A percentile compares a stretch with the other conserved stretches of the same genome.
Conservation (phyloP, 2,329 filamentous ascomycete genomes). For the Colletotrichum cordylinicola region DNA sequence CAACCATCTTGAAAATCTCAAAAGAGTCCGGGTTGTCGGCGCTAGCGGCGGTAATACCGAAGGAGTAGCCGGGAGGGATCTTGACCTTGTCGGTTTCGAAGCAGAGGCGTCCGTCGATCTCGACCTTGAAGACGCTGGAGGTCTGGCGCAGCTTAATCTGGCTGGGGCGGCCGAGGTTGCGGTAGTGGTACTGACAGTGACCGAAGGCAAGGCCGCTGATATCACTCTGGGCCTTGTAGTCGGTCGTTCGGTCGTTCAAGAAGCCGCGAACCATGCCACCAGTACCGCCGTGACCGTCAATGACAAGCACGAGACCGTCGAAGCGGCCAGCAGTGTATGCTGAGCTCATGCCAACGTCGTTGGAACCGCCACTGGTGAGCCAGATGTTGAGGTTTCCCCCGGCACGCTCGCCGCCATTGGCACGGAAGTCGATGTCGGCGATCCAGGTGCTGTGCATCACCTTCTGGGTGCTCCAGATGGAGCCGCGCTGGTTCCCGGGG, state of each 20-base stretch:
- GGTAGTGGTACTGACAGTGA: slow-evolving; percentile 88
- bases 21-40: slow-evolving; percentile 94
- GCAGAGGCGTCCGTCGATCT: slow-evolving; percentile 80
- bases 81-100: slow-evolving; percentile 83
- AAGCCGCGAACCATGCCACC: slow-evolving; percentile 89
- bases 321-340: slow-evolving; percentile 86
- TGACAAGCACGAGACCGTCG: slow-evolving; percentile 86
- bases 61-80: slow-evolving; percentile 81
- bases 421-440: slow-evolving; percentile 86
- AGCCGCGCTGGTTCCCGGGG: slow-evolving; percentile 84
- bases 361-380: slow-evolving; percentile 76
- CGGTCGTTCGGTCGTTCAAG: slow-evolving; percentile 86
- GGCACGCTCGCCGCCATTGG: slow-evolving; percentile 82
- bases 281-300: slow-evolving; percentile 81
- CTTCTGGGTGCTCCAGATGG: slow-evolving; percentile 76
- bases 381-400: slow-evolving; percentile 93
- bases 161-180: slow-evolving; percentile 87
- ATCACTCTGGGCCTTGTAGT: slow-evolving; percentile 77
- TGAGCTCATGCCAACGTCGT: slow-evolving; percentile 72
- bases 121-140: slow-evolving; percentile 72
- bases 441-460: slow-evolving; percentile 76
- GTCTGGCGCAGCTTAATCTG: slow-evolving; percentile 77
- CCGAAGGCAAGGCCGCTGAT: slow-evolving; percentile 91
- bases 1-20: slow-evolving; percentile 86
- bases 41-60: slow-evolving; percentile 87